phyloP scores from a whole-genome alignment of 2,329 filamentous ascomycete species.

The Cladosporium austrohemisphaericum region DNA sequence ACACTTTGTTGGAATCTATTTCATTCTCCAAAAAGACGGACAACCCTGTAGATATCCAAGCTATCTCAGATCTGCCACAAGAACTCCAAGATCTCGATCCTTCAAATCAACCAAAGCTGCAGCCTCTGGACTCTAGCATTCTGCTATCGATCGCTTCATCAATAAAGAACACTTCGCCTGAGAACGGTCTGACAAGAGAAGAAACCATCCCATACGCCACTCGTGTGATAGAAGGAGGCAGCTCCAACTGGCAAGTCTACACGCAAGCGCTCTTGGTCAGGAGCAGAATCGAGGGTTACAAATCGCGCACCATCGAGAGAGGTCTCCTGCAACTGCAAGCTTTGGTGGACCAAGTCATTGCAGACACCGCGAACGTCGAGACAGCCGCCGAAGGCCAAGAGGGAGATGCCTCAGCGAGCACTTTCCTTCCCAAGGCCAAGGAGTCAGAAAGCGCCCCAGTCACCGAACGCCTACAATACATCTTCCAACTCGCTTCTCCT shows the following conservation, averaged over 20 bases:
- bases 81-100: constrained; percentile 65
- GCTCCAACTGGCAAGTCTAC: constrained; percentile 97
- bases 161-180: constrained; percentile 81
- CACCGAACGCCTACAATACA: constrained; percentile 71
- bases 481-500: constrained; percentile 78
- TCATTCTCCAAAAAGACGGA: constrained; percentile 56
- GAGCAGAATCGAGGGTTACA: constrained; percentile 83
- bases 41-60: constrained; percentile 40
- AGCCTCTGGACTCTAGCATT: constrained; percentile 83
- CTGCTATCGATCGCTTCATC: constrained; percentile 76
- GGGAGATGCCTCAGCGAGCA: constrained; percentile 53
- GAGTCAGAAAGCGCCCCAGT: constrained; percentile 74
- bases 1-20: constrained; percentile 86
- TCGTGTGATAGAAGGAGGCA: constrained; percentile 80
- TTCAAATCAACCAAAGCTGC: constrained; percentile 74
- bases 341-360: constrained; percentile 89
- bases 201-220: constrained; percentile 89
- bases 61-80: constrained; percentile 54
- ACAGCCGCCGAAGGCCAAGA: constrained; percentile 18
- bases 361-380: constrained; percentile 61
- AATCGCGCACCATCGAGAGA: constrained; percentile 81
- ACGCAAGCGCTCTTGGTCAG: constrained; percentile 88
- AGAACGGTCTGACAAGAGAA: constrained; percentile 83
- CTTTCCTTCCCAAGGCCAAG: constrained; percentile 76
- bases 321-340: constrained; percentile 90